Evolutionary conservation across 179 eudicot species (phyloP).

Genomic region (Vitellaria paradoxa): DNA sequence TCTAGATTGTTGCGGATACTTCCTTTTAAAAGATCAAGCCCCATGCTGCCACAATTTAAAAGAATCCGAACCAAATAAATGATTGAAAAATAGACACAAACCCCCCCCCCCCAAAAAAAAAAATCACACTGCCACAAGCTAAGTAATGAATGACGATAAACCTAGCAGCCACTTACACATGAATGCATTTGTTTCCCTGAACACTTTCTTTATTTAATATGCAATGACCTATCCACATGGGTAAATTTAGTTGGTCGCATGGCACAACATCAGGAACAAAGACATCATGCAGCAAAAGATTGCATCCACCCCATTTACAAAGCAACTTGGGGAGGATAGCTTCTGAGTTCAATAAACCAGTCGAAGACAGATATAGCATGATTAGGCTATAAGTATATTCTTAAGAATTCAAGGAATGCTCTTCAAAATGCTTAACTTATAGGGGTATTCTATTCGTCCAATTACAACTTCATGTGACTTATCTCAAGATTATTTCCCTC

Average conservation of each 20-base stretch:
- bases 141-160: not conserved
- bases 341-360: too few relatives aligned
- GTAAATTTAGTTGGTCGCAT: not conserved
- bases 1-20: conserved; percentile 78
- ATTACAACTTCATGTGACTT: too few relatives aligned
- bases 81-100: not conserved
- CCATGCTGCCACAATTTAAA: conserved; percentile 63
- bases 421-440: too few relatives aligned
- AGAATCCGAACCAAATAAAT: not conserved
- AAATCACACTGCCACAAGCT: not conserved
- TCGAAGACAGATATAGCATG: too few relatives aligned
- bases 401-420: too few relatives aligned
- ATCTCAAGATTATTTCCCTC: too few relatives aligned
- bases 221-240: not conserved
- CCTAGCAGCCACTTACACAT: not conserved
- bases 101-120: too few relatives aligned
- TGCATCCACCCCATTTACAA: not conserved
- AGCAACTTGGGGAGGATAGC: not conserved
- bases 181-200: not conserved
- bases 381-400: too few relatives aligned
- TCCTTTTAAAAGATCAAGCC: conserved; percentile 85
- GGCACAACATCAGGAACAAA: not conserved
- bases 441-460: too few relatives aligned
- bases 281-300: not conserved
- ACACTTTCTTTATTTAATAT: not conserved